Evolutionary conservation across 73 alveolate species (phyloP), one percentile per base, ranked within the genome.

Genomic region (Paramecium sexaurelia): DNA sequence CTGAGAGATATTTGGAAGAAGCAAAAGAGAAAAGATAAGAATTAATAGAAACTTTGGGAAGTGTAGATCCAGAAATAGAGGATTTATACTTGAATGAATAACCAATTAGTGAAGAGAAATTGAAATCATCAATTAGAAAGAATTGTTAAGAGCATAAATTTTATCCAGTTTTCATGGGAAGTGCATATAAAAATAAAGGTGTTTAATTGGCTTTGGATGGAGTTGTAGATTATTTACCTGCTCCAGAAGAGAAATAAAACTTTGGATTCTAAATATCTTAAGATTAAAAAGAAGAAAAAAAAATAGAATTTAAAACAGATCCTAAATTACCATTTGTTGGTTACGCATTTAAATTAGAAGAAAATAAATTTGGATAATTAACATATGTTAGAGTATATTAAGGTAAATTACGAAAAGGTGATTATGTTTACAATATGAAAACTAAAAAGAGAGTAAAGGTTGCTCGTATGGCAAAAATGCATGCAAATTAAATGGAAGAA

Each of bases 101-200:
- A 55, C 95, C 94, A 13, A 85, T 94, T 51, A 71, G 97, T 39
- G 92, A 24, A 11, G 97, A 96, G 33, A 84, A 85, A 13, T 8
- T 96, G n/a, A 85, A 95, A 45, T 69, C 78, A 1, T 94, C 97
- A 0, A 96, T 97, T 45, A 93, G 99, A 67, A 91, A 95, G 66
- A 17, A 86, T 11, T 95, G 98, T 7, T 75, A 96, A 27, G 97
- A 93, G 7, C 94, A 75, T 55, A 94, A 87, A 29, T 97, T 97
- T 85, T 92, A 96, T 40, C 99, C 99, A 4, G 97, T 97, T 3
- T 91, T 97, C 68, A 97, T 97, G 99, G 99, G 99, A 4, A 95
- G 98, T 43, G 99, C 99, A 24, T 96, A 95, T 95, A 97, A 97
- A 91, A 97, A 97, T 92, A 96, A 97, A 75, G 99, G 94, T 43